phyloP scores from a whole-genome alignment of 148 eudicot species.

The Rhododendron ovatum region DNA sequence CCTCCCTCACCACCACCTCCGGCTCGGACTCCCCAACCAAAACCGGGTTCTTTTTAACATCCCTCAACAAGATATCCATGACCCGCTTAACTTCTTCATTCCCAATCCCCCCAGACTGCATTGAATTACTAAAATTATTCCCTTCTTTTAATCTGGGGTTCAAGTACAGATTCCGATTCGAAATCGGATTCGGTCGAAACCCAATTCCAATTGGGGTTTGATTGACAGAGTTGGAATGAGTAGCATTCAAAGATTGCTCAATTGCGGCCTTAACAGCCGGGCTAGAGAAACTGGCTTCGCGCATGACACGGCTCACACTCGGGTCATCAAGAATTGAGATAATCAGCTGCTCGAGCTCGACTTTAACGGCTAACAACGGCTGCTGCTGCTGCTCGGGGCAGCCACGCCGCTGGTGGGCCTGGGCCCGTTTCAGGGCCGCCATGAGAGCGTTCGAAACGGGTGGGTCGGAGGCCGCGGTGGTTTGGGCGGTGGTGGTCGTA shows the following conservation, averaged over 20 bases:
- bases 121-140: constrained; percentile 14
- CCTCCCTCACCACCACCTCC: constrained; percentile 49
- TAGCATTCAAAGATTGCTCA: constrained; percentile 43
- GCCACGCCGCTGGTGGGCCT: constrained; percentile 87
- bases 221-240: constrained; percentile 6
- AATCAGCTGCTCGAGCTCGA: constrained; percentile 81
- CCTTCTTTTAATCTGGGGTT: constrained; percentile 51
- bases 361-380: constrained; percentile 82
- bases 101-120: constrained; percentile 21
- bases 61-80: constrained; percentile 46
- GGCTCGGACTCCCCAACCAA: constrained; percentile 74
- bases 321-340: constrained; percentile 90
- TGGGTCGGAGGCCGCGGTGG: constrained; percentile 36
- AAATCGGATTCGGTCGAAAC: constrained; percentile 23
- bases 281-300: constrained; percentile 86
- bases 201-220: constrained; percentile 31
- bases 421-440: constrained; percentile 91
- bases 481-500: constrained; percentile 28
- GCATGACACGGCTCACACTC: constrained; percentile 89
- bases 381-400: constrained; percentile 97
- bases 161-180: constrained; percentile 45
- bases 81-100: constrained; percentile 58
- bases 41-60: constrained; percentile 61
- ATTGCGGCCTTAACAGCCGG: constrained; percentile 88
- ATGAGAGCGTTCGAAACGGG: constrained; percentile 82